phyloP scores from a whole-genome alignment of 306 rosid species.

The Pyrus betulifolia region DNA sequence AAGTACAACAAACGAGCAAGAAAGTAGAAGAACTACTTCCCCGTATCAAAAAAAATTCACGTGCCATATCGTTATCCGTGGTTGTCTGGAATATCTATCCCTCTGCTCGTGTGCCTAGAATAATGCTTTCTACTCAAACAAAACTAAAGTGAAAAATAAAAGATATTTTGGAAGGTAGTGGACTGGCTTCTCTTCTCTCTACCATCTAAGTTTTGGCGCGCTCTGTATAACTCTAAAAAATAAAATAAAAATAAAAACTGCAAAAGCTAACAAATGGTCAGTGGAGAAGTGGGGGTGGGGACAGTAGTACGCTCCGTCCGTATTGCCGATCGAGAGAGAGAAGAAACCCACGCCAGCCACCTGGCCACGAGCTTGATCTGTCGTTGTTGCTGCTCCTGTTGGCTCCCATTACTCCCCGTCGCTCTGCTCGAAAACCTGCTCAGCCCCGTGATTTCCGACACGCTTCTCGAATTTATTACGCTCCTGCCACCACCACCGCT shows the following conservation, averaged over 20 bases:
- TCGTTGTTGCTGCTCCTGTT: conserved; percentile 12
- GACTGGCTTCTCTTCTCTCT: neutral
- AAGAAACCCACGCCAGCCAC: conserved; percentile 50
- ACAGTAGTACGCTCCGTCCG: conserved; percentile 10
- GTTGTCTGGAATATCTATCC: conserved; percentile 3
- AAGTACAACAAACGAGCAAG: neutral
- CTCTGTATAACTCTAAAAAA: neutral
- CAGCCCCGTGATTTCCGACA: conserved; percentile 78
- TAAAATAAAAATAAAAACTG: too few relatives aligned
- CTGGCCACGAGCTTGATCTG: conserved; percentile 30
- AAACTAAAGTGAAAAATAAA: neutral
- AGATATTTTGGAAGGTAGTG: neutral
- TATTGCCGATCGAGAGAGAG: conserved; percentile 24
- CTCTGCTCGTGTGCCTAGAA: neutral
- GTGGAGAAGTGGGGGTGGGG: neutral
- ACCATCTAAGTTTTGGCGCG: neutral
- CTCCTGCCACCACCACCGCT: conserved; percentile 23
- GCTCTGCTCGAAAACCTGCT: conserved; percentile 39
- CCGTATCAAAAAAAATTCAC: neutral
- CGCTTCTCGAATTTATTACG: conserved; percentile 53
- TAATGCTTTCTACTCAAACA: neutral
- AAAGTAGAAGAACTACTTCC: neutral
- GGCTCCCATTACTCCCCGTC: neutral
- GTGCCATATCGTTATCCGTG: conserved; percentile 4
- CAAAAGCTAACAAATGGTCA: neutral